Conservation (phyloP, 495 filamentous ascomycete genomes). For the Neurospora cerealis region DNA sequence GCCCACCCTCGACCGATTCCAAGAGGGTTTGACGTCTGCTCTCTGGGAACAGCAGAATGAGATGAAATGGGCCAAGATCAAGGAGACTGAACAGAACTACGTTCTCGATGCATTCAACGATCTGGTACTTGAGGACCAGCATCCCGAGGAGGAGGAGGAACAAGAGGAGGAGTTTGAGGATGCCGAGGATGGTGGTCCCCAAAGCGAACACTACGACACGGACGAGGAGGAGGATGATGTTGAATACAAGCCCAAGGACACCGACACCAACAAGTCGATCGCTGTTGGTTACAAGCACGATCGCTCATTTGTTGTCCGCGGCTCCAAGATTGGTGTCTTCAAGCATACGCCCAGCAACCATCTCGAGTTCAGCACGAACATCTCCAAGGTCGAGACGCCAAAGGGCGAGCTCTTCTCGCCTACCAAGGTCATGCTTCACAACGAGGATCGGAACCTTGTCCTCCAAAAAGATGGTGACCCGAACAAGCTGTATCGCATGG, state of each 20-base stretch:
- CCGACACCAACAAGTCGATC: conserved; percentile 84
- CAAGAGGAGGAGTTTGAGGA: conserved; percentile 54
- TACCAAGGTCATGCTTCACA: conserved; percentile 96
- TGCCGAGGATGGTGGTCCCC: conserved; percentile 49
- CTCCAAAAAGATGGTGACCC: conserved; percentile 77
- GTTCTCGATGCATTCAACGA: conserved; percentile 94
- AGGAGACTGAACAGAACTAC: conserved; percentile 87
- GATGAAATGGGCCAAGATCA: conserved; percentile 85
- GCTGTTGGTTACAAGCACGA: conserved; percentile 99
- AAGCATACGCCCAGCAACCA: conserved; percentile 91
- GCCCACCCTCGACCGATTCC: conserved; percentile 71
- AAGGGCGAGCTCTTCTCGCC: conserved; percentile 82
- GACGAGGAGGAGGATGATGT: conserved; percentile 90
- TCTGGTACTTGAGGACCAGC: conserved; percentile 75
- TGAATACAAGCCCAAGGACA: conserved; percentile 59
- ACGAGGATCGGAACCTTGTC: conserved; percentile 86
- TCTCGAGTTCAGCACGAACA: conserved; percentile 93
- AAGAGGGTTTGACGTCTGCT: conserved; percentile 88
- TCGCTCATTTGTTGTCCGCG: conserved; percentile 90
- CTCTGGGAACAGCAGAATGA: conserved; percentile 97
- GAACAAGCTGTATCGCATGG: conserved; percentile 94
- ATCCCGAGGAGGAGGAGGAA: conserved; percentile 51
- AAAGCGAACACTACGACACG: conserved; percentile 63
- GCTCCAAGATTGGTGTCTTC: conserved; percentile 97
- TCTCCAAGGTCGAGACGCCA: conserved; percentile 89